phyloP scores from a whole-genome alignment of 345 rosid genomes.

The Eucalyptus erythrocorys region DNA sequence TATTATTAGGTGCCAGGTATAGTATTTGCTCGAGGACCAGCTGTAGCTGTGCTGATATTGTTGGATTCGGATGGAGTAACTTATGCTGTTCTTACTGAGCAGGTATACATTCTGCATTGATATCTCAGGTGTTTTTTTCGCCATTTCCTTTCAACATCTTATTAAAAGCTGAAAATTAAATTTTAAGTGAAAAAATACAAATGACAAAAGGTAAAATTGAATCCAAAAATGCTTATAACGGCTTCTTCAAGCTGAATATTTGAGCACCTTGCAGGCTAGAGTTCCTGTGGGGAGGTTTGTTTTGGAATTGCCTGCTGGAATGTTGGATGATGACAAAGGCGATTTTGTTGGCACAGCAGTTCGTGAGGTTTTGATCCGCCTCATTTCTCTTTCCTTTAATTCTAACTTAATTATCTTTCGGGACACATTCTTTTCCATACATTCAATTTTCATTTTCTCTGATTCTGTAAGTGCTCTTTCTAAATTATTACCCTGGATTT shows the following conservation, averaged over 20 bases:
- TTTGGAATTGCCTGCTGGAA: slow-evolving; percentile 94
- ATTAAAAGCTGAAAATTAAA: neutral
- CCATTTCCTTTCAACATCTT: neutral
- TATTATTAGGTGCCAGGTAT: slow-evolving; percentile 80
- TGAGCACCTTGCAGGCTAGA: slow-evolving; percentile 43
- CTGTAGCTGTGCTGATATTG: slow-evolving; percentile 77
- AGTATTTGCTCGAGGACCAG: slow-evolving; percentile 94
- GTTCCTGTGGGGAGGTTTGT: slow-evolving; percentile 77
- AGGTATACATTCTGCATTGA: slow-evolving; percentile 25
- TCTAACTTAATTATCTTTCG: neutral
- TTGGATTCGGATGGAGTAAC: slow-evolving; percentile 58
- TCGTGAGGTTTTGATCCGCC: slow-evolving; percentile 55
- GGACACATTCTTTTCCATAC: neutral
- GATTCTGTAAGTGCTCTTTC: neutral
- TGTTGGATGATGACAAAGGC: slow-evolving; percentile 79
- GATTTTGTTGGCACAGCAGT: slow-evolving; percentile 89
- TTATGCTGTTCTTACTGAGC: slow-evolving; percentile 86
- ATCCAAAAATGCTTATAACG: neutral
- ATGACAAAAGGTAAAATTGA: neutral
- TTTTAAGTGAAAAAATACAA: neutral
- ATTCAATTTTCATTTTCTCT: neutral
- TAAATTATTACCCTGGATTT: neutral
- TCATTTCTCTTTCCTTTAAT: neutral
- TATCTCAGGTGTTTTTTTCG: neutral
- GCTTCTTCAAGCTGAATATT: neutral